Evolutionary conservation across 768 basidiomycete genomes (phyloP), one percentile per base, ranked within the genome.

Genomic region (Hortiboletus campestris): DNA sequence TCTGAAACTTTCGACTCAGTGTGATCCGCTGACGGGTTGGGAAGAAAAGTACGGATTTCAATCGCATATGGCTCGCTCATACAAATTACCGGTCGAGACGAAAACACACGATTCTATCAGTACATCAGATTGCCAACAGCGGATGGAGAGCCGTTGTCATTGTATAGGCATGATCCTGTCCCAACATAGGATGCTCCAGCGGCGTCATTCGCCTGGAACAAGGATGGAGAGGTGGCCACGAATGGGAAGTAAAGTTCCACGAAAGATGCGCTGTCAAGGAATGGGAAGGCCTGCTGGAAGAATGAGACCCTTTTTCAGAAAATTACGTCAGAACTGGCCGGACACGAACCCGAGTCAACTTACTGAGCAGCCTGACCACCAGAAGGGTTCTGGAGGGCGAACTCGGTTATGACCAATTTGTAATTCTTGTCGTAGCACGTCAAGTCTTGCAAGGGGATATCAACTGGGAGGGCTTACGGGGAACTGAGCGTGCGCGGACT

Each of bases 161-260:
- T 70, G 55, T 63, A 75, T n/a, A 75, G 55, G 53, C 72, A 68
- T 2, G 65, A 71, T 20, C 71, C 66, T 1, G 67, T 71, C 16
- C 72, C 73, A 9, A 61, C 63, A 10, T 31, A 53, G 11, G 38
- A 0, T 14, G 17, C 54, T 3, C 54, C 73, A 1, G 14, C 1
- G 4, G 60, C 16, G 22, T 69, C 63, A 40, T 75, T 48, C 12
- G 31, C 35, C 10, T 51, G 2, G 19, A 71, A 58, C n/a, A 74
- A 42, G 14, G 57, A 36, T 2, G 74, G 64, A n/a, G 72, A 56
- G 6, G 65, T 69, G 2, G 74, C 73, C 22, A 75, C 31, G 58
- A 74, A 74, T 38, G 73, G 73, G 63, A 75, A 74, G 55, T 74
- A 74, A 43, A 75, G 64, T 14, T 62, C 29, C 9, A 74, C 67